Conservation (phyloP, 768 basidiomycete genomes). For the Clavaria fumosa region DNA sequence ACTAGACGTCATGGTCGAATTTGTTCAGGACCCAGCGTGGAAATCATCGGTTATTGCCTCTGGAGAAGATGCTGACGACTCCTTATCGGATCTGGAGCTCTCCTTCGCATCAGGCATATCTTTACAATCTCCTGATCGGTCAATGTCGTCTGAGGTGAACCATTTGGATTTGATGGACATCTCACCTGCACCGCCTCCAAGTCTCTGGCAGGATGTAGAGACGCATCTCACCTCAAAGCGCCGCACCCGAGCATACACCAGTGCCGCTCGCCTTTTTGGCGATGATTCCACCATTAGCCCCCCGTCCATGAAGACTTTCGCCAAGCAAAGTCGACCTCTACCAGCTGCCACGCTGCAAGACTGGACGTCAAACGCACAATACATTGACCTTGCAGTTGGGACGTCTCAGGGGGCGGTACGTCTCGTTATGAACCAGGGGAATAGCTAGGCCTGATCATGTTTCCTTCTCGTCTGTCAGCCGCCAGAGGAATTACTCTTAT, state of each 20-base stretch:
- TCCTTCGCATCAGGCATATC: slow-evolving; percentile 79
- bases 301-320: slow-evolving; percentile 17
- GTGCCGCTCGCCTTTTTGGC: slow-evolving; percentile 53
- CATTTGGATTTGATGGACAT: slow-evolving; percentile 66
- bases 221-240: slow-evolving; percentile 10
- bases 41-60: too few relatives aligned
- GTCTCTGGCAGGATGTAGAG: slow-evolving; percentile 6
- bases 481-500: slow-evolving; percentile 26
- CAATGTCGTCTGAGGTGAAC: slow-evolving; percentile 32
- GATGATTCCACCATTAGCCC: slow-evolving; percentile 52
- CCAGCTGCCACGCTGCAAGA: slow-evolving; percentile 49
- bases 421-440: too few relatives aligned
- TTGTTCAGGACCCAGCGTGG: too few relatives aligned
- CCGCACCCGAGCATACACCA: slow-evolving; percentile 53
- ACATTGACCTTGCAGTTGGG: background rate
- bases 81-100: slow-evolving; percentile 56
- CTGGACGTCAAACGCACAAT: slow-evolving; percentile 30
- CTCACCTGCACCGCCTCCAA: slow-evolving; percentile 42
- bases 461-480: slow-evolving; percentile 17
- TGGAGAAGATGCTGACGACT: slow-evolving; percentile 48
- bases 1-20: too few relatives aligned
- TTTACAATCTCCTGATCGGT: slow-evolving; percentile 50
- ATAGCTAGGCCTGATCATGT: background rate
- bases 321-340: slow-evolving; percentile 27
- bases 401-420: background rate